A percentile compares a stretch with the other conserved stretches of the same genome.
Conservation (phyloP, 1,284 basidiomycete genomes). For the Vanrija sp. region DNA sequence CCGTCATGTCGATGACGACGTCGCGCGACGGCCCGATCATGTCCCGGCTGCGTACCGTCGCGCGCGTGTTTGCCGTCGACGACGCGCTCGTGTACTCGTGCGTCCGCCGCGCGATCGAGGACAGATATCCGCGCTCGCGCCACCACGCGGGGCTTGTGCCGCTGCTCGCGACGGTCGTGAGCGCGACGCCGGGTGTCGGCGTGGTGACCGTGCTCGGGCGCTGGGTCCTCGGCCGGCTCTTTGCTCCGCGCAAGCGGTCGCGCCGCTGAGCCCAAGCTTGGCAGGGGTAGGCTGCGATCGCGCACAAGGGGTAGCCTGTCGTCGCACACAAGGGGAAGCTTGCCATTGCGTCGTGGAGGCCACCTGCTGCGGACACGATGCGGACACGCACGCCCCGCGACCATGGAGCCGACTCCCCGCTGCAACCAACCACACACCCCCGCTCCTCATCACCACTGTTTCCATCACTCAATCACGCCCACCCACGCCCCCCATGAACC, state of each 20-base stretch:
- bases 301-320: too few relatives aligned
- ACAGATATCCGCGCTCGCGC: slow-evolving; percentile 32
- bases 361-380: too few relatives aligned
- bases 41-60: slow-evolving; percentile 26
- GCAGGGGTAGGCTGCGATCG: too few relatives aligned
- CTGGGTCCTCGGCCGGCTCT: slow-evolving; percentile 31
- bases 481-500: too few relatives aligned
- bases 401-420: too few relatives aligned
- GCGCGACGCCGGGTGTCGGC: slow-evolving; percentile 25
- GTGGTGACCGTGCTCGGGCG: slow-evolving; percentile 27
- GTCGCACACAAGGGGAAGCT: too few relatives aligned
- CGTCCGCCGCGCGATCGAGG: slow-evolving; percentile 40
- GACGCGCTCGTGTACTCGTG: slow-evolving; percentile 42
- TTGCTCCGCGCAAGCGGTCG: slow-evolving; percentile 12
- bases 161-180: slow-evolving; percentile 24
- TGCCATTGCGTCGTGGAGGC: too few relatives aligned
- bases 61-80: slow-evolving; percentile 40
- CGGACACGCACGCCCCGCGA: too few relatives aligned
- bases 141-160: slow-evolving; percentile 38
- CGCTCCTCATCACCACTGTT: too few relatives aligned
- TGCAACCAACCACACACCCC: too few relatives aligned
- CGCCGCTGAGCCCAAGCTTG: too few relatives aligned
- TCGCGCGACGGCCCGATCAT: slow-evolving; percentile 9
- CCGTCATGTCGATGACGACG: neutral
- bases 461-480: too few relatives aligned